phyloP scores from a whole-genome alignment of 108 stramenopile species.

The Cyclotella sp. region DNA sequence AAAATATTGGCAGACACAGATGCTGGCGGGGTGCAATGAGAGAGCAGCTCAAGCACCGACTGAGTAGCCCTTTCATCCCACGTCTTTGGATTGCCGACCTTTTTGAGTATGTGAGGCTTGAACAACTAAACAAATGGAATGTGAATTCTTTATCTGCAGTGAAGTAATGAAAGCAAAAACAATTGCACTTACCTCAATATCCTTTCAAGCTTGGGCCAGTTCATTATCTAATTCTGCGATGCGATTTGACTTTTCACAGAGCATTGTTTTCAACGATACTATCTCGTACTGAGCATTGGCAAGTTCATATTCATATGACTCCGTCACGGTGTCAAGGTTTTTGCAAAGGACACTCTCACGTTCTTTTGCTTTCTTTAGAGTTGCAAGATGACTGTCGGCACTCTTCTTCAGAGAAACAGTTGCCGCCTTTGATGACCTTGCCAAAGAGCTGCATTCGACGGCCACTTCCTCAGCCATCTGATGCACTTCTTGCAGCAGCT shows the following conservation, averaged over 20 bases:
- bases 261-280: neutral
- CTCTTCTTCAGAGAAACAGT: neutral
- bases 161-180: neutral
- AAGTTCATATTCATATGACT: neutral
- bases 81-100: neutral
- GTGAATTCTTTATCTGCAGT: too few relatives aligned
- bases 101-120: neutral
- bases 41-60: slow-evolving; percentile 3
- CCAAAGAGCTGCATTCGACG: neutral
- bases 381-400: neutral
- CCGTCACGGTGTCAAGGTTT: neutral
- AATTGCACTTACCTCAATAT: neutral
- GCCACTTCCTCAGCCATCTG: neutral
- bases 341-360: neutral
- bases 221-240: neutral
- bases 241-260: neutral
- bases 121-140: neutral
- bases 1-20: slow-evolving; percentile 1
- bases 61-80: neutral
- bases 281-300: neutral
- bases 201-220: neutral
- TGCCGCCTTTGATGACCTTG: neutral
- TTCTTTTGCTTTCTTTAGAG: neutral
- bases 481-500: too few relatives aligned
- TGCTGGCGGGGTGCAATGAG: slow-evolving; percentile 4